Base-by-base conservation (phyloP, 1,139 yeast species). In the Candida freyschussii region DNA sequence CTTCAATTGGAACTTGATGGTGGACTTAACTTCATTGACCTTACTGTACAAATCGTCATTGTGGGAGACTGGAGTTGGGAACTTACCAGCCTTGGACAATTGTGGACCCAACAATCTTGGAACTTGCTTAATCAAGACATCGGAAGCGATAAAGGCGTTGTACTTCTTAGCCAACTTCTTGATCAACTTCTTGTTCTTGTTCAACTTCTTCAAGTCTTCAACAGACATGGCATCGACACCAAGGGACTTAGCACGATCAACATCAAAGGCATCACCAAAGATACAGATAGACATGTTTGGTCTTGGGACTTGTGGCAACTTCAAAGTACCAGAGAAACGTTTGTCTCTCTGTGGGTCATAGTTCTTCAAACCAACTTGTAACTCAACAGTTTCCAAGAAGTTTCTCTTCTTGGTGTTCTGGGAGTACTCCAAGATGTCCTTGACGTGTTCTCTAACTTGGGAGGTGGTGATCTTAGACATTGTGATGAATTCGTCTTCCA, bases 261-360 rank as follows among this genome's bases (percentile, higher is more conserved):
- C 95, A 72, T 93, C 99, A 65, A 91, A 91, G 66, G 98, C 98
- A 70, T 93, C 98, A 82, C 98, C 99, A 62, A 93, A 91, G 67
- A 93, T 87, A 76, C 98, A 93, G 77, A 93, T 73, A 73, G 97
- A 85, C 97, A 93, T 86, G 96, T 91, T 91, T 75, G 99, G 99
- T 81, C 99, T 93, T 77, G 98, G 98, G 57, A 94, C 96, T 67
- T 81, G 81, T 65, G 99, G 99, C 63, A 93, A 80, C 77, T 82
- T 91, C 76, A 93, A 82, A 65, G 97, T 67, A 78, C 99, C 99
- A 68, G 97, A 89, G 97, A 93, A 93, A 86, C 99, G 97, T 91
- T 93, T 93, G 75, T 93, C 99, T 84, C 99, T 89, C 79, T 93
- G 98, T 67, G 99, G 97, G 72, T 93, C 99, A 76, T 93, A 93